Base-by-base conservation (phyloP, 495 filamentous ascomycete species). In the Neurospora tetraspora region DNA sequence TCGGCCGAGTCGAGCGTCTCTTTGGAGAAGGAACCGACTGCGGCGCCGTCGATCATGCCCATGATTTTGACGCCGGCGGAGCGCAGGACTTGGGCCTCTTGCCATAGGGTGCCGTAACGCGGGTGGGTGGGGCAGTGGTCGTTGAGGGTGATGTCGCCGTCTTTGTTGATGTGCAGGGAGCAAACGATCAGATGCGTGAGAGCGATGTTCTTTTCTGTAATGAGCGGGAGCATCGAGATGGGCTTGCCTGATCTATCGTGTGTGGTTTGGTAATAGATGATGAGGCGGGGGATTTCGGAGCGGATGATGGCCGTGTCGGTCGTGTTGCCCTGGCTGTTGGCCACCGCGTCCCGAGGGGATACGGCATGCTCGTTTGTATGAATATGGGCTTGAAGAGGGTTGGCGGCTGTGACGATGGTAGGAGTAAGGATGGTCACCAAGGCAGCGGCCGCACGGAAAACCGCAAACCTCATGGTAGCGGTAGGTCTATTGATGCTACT, bases 1-100 rank as follows among this genome's bases (percentile, higher is more conserved):
- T 84, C 80, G 71, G 81, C 79, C 68, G 83, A 82, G 77, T 94
- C 92, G 6, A 95, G 84, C 3, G 88, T 86, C 7, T 72, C 70
- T 3, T 11, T 34, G 16, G 74, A 69, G 77, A 89, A 96, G 20
- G 88, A 88, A 7, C 93, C 93, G 69, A 82, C 83, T 0, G 92
- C 92, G 3, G 92, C 93, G 3, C 93, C 93, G 34, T 93, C 93
- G 11, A 96, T 82, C 93, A 96, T 96, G 72, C 89, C 91, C 76
- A 94, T 85, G 43, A 96, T 85, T 74, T 88, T 90, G 77, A 96
- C 84, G 43, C 92, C 92, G 40, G 82, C 80, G 31, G 81, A 81
- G 76, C 94, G 88, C 16, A 88, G 78, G 43, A 82, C 72, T 10
- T 82, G 83, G 16, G 91, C 85, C 77, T 95, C 92, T 37, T 82